Conservation (phyloP, 2,329 filamentous ascomycete species). For the Pestalotiopsis sp. region DNA sequence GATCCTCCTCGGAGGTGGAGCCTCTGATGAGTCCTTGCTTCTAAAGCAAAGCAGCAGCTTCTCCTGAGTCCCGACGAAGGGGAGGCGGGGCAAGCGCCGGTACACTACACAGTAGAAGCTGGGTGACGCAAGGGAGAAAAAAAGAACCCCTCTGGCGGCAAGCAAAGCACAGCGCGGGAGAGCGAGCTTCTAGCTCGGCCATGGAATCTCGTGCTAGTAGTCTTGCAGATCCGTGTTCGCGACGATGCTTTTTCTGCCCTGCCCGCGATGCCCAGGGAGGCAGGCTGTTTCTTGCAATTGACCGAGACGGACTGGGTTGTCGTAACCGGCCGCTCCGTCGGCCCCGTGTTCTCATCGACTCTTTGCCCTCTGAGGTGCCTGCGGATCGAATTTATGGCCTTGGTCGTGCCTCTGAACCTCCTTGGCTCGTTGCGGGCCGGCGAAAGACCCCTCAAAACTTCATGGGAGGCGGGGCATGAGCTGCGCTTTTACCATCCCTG, state of each 20-base stretch:
- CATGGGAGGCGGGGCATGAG: slow-evolving; percentile 10
- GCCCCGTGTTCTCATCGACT: not conserved
- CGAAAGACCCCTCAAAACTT: slow-evolving; percentile 10
- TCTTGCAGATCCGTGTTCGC: not conserved
- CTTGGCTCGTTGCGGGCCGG: slow-evolving; percentile 5
- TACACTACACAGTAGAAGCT: not conserved
- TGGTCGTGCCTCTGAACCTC: not conserved
- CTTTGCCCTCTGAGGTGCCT: not conserved
- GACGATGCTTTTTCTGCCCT: not conserved
- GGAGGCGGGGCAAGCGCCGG: not conserved
- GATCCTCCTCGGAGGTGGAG: not conserved
- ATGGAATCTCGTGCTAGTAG: not conserved
- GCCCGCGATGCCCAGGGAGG: not conserved
- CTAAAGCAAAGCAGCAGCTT: not conserved
- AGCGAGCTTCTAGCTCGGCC: not conserved
- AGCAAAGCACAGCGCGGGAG: not conserved
- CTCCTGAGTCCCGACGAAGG: not conserved
- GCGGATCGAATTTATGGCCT: not conserved
- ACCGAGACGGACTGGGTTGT: not conserved
- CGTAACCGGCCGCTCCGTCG: not conserved
- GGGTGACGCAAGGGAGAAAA: not conserved
- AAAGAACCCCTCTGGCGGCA: not conserved
- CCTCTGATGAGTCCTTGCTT: not conserved
- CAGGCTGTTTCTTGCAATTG: not conserved
- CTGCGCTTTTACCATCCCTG: not conserved